Evolutionary conservation across 805 yeast genomes (phyloP).

Genomic region (Monosporozyma aerobia): DNA sequence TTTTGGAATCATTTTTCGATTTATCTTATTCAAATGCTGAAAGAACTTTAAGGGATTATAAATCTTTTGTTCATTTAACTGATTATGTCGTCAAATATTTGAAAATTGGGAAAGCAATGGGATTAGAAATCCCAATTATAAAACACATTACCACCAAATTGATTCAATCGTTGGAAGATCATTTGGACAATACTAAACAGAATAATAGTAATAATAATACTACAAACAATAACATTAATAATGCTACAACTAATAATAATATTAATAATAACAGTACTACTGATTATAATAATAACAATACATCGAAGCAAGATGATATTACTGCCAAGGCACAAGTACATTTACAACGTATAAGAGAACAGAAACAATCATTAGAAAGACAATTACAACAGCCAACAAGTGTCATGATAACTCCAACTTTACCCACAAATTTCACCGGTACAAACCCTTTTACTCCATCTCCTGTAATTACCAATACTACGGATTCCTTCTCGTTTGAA

Average conservation of each 20-base stretch:
- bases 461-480: slow-evolving; percentile 18
- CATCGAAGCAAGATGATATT: background rate
- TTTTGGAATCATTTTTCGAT: slow-evolving; percentile 91
- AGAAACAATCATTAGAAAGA: slow-evolving; percentile 23
- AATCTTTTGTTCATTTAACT: slow-evolving; percentile 75
- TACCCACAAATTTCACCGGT: slow-evolving; percentile 20
- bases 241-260: background rate
- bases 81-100: slow-evolving; percentile 79
- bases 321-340: slow-evolving; percentile 25
- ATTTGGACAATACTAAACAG: slow-evolving; percentile 45
- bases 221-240: slow-evolving; percentile 25
- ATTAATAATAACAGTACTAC: background rate
- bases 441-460: slow-evolving; percentile 27
- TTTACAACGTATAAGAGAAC: slow-evolving; percentile 27
- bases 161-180: slow-evolving; percentile 78
- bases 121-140: slow-evolving; percentile 87
- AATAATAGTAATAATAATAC: background rate
- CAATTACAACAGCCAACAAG: slow-evolving; percentile 24
- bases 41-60: slow-evolving; percentile 74
- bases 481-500: slow-evolving; percentile 24
- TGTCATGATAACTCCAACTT: slow-evolving; percentile 19
- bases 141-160: slow-evolving; percentile 95
- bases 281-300: background rate
- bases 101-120: slow-evolving; percentile 86
- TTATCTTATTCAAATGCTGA: slow-evolving; percentile 80